Conservation (phyloP, 257 asterid species). For the Solanum ossicruentum region DNA sequence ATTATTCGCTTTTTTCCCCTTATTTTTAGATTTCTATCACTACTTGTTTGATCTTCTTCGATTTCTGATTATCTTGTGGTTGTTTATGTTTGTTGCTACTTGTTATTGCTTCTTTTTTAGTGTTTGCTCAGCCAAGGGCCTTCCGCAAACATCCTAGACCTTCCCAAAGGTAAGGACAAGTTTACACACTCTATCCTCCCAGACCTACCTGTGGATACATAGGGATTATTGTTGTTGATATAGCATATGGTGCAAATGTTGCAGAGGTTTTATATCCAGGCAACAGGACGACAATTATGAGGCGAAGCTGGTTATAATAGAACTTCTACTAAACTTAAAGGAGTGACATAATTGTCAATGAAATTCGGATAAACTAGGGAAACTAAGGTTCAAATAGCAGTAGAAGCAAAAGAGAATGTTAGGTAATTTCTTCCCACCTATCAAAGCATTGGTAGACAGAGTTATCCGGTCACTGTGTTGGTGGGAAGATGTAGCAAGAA, state of each 20-base stretch:
- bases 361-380: not conserved
- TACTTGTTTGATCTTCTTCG: too few relatives aligned
- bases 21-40: too few relatives aligned
- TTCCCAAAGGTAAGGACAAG: too few relatives aligned
- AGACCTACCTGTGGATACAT: too few relatives aligned
- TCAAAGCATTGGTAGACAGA: not conserved
- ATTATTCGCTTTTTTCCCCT: too few relatives aligned
- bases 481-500: not conserved
- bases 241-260: not conserved
- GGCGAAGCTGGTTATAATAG: not conserved
- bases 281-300: not conserved
- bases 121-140: too few relatives aligned
- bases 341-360: not conserved
- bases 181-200: too few relatives aligned
- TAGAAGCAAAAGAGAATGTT: not conserved
- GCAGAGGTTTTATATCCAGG: not conserved
- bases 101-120: too few relatives aligned
- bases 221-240: not conserved
- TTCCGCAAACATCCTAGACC: too few relatives aligned
- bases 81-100: too few relatives aligned
- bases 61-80: too few relatives aligned
- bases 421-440: not conserved
- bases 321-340: not conserved
- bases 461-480: not conserved
- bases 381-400: not conserved